Evolutionary conservation across 208 protist genomes (phyloP).

Genomic region (Wallacemonas sp.): DNA sequence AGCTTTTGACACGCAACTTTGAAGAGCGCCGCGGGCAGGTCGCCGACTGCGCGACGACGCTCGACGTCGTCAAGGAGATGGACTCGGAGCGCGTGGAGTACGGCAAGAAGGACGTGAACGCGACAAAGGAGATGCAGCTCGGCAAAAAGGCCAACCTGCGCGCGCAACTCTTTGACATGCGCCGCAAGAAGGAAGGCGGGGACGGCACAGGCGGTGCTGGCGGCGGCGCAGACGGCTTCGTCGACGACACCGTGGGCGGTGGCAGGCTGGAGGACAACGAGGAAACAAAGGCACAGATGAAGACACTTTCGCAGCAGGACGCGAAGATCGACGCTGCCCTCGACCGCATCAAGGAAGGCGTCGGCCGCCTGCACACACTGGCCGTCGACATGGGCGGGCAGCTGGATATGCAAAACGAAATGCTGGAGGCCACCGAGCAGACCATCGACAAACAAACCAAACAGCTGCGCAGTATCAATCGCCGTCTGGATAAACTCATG

Average conservation of each 20-base stretch:
- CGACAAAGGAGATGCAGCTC: constrained; percentile 40
- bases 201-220: constrained; percentile 12
- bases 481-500: constrained; percentile 56
- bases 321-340: constrained; percentile 68
- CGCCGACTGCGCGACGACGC: constrained; percentile 45
- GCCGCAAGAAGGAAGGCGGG: constrained; percentile 24
- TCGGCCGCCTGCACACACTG: constrained; percentile 50
- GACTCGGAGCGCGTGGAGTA: constrained; percentile 39
- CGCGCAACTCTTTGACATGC: constrained; percentile 50
- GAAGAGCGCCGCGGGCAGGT: constrained; percentile 41
- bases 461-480: constrained; percentile 50
- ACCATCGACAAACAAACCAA: constrained; percentile 55
- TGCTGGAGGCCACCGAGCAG: constrained; percentile 65
- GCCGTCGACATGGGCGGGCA: constrained; percentile 62
- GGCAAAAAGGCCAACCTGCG: constrained; percentile 60
- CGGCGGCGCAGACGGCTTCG: constrained; percentile 30
- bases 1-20: constrained; percentile 44
- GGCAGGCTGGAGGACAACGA: constrained; percentile 65
- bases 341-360: constrained; percentile 58
- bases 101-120: constrained; percentile 37
- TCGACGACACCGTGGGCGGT: constrained; percentile 59
- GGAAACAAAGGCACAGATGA: constrained; percentile 65
- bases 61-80: constrained; percentile 58
- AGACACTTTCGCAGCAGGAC: constrained; percentile 56
- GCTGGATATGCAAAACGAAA: constrained; percentile 71